Evolutionary conservation across 2,329 filamentous ascomycete genomes (phyloP).

Genomic region (Phialophora verrucosa): DNA sequence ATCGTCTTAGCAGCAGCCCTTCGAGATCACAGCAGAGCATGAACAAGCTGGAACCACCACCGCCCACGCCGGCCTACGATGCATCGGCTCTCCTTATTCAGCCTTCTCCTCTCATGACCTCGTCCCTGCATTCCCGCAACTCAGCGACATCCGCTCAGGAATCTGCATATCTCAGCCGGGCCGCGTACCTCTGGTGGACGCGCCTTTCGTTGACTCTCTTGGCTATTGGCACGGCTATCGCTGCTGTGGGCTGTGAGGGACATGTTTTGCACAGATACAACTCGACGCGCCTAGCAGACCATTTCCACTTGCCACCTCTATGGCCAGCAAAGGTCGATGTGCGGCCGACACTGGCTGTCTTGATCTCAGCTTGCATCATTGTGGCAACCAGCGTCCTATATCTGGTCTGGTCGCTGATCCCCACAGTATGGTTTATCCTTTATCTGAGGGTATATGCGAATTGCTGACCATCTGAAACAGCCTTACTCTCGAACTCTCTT

Average conservation of each 20-base stretch:
- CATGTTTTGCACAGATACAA: constrained; percentile 50
- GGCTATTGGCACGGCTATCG: constrained; percentile 42
- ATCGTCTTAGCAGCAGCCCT: constrained; percentile 11
- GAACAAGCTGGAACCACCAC: constrained; percentile 23
- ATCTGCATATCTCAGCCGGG: constrained; percentile 33
- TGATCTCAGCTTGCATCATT: constrained; percentile 48
- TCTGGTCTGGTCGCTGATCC: constrained; percentile 23
- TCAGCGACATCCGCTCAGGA: constrained; percentile 36
- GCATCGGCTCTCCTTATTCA: constrained; percentile 29
- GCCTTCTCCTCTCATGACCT: constrained; percentile 34
- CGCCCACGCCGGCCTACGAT: constrained; percentile 20
- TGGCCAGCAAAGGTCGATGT: constrained; percentile 53
- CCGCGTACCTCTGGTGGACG: constrained; percentile 42
- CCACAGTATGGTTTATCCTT: constrained; percentile 30
- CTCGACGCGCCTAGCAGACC: constrained; percentile 45
- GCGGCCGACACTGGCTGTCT: constrained; percentile 47
- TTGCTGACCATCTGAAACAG: constrained; percentile 10
- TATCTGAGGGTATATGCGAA: neutral
- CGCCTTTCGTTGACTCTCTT: constrained; percentile 46
- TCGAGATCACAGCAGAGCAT: constrained; percentile 21
- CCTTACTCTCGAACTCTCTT: constrained; percentile 35
- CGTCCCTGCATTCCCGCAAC: constrained; percentile 35
- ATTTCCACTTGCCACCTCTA: constrained; percentile 44
- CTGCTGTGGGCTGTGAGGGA: constrained; percentile 47
- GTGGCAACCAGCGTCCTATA: constrained; percentile 43